Percentiles rank a stretch among this genome's conserved stretches.
phyloP scores from a whole-genome alignment of 345 rosid species.

The Eutrema heterophyllum region DNA sequence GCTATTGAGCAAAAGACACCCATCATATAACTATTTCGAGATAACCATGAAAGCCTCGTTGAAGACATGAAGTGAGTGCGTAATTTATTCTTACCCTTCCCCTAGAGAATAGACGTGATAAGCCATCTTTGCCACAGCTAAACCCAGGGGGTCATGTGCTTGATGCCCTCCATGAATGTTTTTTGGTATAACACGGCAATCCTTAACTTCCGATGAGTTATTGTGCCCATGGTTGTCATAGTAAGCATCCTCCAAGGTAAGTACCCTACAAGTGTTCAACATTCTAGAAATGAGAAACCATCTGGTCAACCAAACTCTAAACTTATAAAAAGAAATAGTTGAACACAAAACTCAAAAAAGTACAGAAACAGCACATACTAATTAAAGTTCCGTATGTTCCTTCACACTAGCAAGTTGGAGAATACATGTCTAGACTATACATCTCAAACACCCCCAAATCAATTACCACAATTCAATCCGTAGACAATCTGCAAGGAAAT shows the following conservation, averaged over 20 bases:
- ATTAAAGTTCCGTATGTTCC: slow-evolving; percentile 1
- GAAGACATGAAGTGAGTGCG: not conserved
- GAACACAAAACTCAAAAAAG: not conserved
- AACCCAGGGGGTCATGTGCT: slow-evolving; percentile 50
- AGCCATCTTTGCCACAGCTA: slow-evolving; percentile 88
- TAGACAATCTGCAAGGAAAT: not conserved
- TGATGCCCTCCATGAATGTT: slow-evolving; percentile 31
- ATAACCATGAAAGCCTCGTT: slow-evolving; percentile 9
- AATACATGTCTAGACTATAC: not conserved
- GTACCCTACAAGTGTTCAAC: slow-evolving; percentile 52
- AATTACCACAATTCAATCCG: not conserved
- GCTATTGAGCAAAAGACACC: not conserved
- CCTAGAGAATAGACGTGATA: slow-evolving; percentile 81
- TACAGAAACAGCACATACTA: not conserved
- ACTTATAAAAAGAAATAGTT: not conserved
- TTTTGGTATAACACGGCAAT: slow-evolving; percentile 37
- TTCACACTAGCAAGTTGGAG: slow-evolving; percentile 3
- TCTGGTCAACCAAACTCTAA: not conserved
- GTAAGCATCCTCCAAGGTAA: slow-evolving; percentile 89
- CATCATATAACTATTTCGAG: not conserved
- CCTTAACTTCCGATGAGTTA: slow-evolving; percentile 39
- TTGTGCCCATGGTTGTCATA: slow-evolving; percentile 44
- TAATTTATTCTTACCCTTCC: slow-evolving; percentile 62
- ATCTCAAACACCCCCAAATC: not conserved
- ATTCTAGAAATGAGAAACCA: slow-evolving; percentile 4